Evolutionary conservation across 768 basidiomycete genomes (phyloP), one percentile per base, ranked within the genome.

Genomic region (Lactifluus pinguis): DNA sequence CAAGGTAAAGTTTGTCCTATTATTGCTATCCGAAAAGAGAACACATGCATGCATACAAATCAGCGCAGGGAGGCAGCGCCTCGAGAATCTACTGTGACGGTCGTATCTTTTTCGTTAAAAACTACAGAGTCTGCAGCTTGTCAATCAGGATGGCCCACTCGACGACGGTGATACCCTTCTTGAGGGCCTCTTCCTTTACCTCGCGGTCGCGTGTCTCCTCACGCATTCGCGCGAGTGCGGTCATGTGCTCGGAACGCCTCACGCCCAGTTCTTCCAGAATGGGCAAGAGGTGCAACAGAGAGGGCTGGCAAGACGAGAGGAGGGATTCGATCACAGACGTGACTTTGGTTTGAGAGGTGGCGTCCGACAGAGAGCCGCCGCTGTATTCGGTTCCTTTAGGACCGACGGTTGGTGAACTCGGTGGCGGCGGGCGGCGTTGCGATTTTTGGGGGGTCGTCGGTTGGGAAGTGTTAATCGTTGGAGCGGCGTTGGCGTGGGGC

Each of bases 141-240:
- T 89, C 87, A 60, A 89, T 70, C 66, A 89, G 74, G 67, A 89
- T 85, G 21, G 87, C 87, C 87, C 87, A 89, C 66, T 89, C 87
- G 72, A 89, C 75, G 8, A 87, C 77, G 0, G 86, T 87, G 53
- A 89, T 75, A 1, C 87, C 87, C 66, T 80, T 74, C 68, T 74
- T 80, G 71, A 89, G 68, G 56, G 86, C 87, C 65, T 83, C 84
- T 66, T 86, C 84, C 71, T 79, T 85, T 50, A 89, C 76, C 69
- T 88, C 85, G 59, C 81, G 73, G 69, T 89, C 82, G 63, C 87
- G 72, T 21, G 83, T 88, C 61, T 81, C 83, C 57, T 85, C 84
- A 41, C 79, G 80, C 62, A 89, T 70, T 57, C 79, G 75, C 9
- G 77, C 79, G 17, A 89, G 72, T 2, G 87, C 87, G 11, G 79